Percentiles rank a stretch among this genome's conserved stretches.
Evolutionary conservation across 1,284 basidiomycete species (phyloP).

Genomic region (Heterobasidion irregulare): DNA sequence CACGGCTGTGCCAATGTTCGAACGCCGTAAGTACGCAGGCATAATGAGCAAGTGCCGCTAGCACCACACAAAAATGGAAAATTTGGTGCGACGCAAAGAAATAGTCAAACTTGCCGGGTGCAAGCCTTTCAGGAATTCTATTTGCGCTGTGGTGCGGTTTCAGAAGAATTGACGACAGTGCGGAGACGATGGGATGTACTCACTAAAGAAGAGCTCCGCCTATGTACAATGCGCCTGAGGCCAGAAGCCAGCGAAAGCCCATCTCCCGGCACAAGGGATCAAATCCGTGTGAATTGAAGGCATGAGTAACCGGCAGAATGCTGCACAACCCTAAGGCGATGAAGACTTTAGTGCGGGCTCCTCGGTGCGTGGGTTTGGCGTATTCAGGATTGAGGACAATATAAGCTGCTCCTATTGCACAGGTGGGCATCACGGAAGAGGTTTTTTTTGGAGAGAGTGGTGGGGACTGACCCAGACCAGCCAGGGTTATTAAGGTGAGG

Average conservation of each 20-base stretch:
- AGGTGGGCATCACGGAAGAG: conserved; percentile 3
- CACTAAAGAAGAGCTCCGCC: conserved; percentile 77
- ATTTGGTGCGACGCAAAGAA: conserved; percentile 81
- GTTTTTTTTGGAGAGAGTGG: conserved; percentile 10
- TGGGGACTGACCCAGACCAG: conserved; percentile 50
- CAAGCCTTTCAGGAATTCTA: conserved; percentile 73
- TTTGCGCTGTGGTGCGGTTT: conserved; percentile 50
- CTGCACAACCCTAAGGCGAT: conserved; percentile 73
- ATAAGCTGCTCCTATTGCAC: conserved; percentile 50
- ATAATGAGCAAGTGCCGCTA: conserved; percentile 76
- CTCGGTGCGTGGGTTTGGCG: conserved; percentile 66
- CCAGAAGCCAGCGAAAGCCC: conserved; percentile 62
- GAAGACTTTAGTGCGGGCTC: conserved; percentile 76
- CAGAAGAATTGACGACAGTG: conserved; percentile 9
- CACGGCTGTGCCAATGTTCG: conserved; percentile 43
- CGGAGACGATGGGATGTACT: conserved; percentile 24
- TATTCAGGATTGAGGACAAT: conserved; percentile 79
- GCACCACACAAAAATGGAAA: conserved; percentile 78
- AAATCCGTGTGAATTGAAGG: conserved; percentile 50
- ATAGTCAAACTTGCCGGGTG: conserved; percentile 76
- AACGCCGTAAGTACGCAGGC: conserved; percentile 46
- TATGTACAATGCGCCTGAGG: conserved; percentile 68
- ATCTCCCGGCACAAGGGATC: conserved; percentile 47
- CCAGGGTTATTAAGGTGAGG: conserved; percentile 40
- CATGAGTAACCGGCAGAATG: conserved; percentile 66